Conservation (phyloP, 345 rosid genomes). For the Carallia pectinifolia region DNA sequence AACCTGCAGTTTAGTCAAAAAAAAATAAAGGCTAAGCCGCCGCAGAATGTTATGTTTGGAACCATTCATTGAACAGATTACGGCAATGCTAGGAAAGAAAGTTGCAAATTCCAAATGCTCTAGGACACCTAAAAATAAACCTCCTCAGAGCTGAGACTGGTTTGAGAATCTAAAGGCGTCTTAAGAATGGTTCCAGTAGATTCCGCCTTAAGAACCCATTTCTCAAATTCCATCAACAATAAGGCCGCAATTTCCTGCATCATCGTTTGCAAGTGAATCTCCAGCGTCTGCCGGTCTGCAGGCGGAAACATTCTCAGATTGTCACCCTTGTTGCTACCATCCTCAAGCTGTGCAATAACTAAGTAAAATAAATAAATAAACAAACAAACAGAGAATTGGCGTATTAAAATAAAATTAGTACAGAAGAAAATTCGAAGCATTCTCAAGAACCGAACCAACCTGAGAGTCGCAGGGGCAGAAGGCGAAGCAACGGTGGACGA, state of each 20-base stretch:
- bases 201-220: constrained; percentile 88
- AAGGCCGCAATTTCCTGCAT: constrained; percentile 95
- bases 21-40: constrained; percentile 27
- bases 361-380: constrained; percentile 3
- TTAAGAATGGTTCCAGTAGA: constrained; percentile 91
- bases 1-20: constrained; percentile 48
- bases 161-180: constrained; percentile 98
- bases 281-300: constrained; percentile 76
- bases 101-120: constrained; percentile 40
- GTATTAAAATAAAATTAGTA: not conserved
- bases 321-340: constrained; percentile 61
- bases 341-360: constrained; percentile 66
- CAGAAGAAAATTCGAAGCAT: not conserved
- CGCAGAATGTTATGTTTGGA: constrained; percentile 6
- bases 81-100: constrained; percentile 10
- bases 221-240: constrained; percentile 90
- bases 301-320: constrained; percentile 83
- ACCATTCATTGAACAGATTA: not conserved
- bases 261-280: constrained; percentile 92
- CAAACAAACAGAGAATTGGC: constrained; percentile 6
- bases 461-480: constrained; percentile 83
- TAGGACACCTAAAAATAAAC: constrained; percentile 93
- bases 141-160: constrained; percentile 99
- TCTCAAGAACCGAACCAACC: constrained; percentile 24
- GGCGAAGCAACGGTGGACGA: constrained; percentile 87